Conservation (phyloP, 257 asterid species). For the Avicennia marina region DNA sequence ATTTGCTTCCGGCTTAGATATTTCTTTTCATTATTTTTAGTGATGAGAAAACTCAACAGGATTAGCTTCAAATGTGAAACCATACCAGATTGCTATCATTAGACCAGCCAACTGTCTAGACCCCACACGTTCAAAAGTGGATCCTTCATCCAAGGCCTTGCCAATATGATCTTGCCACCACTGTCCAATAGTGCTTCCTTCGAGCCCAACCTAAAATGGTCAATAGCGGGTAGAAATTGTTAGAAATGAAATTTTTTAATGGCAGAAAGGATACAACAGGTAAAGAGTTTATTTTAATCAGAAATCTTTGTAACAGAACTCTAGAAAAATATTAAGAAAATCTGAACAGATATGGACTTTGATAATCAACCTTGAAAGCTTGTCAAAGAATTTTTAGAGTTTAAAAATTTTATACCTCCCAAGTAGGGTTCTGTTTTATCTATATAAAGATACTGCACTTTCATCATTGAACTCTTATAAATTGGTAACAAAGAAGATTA, state of each 20-base stretch:
- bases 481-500: neutral
- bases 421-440: too few relatives aligned
- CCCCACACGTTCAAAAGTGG: slow-evolving; percentile 80
- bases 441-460: neutral
- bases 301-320: neutral
- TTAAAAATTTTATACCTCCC: too few relatives aligned
- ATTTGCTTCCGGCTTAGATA: neutral
- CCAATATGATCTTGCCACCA: slow-evolving; percentile 98
- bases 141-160: slow-evolving; percentile 78
- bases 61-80: slow-evolving; percentile 8
- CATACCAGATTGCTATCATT: slow-evolving; percentile 85
- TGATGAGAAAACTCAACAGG: neutral
- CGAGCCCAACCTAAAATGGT: slow-evolving; percentile 91
- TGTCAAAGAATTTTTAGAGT: too few relatives aligned
- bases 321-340: neutral
- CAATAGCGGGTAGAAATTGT: slow-evolving; percentile 7
- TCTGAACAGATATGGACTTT: too few relatives aligned
- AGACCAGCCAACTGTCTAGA: slow-evolving; percentile 90
- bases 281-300: neutral
- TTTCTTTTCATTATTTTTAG: neutral
- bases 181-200: slow-evolving; percentile 92
- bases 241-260: slow-evolving; percentile 15
- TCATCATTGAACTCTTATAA: neutral
- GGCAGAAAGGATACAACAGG: neutral
- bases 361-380: too few relatives aligned